Percentiles rank a stretch among this genome's conserved stretches.
Evolutionary conservation across 2,329 filamentous ascomycete species (phyloP).

Genomic region (Colletotrichum phormii): DNA sequence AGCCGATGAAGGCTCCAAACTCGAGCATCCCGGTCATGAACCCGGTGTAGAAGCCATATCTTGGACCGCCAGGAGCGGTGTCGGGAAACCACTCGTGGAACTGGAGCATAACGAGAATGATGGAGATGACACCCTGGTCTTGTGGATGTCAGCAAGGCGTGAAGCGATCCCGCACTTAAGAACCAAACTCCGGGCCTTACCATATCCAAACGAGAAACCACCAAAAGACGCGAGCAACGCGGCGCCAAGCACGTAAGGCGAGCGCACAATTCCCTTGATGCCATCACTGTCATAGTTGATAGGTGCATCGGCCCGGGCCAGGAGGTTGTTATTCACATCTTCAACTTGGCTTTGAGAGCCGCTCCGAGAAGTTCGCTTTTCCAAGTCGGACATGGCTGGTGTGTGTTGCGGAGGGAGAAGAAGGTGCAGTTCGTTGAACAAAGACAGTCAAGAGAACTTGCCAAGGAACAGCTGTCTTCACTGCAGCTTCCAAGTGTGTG

Average conservation of each 20-base stretch:
- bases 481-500: not conserved
- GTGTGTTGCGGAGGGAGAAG: not conserved
- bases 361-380: not conserved
- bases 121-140: conserved; percentile 51
- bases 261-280: conserved; percentile 46
- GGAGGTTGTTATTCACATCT: not conserved
- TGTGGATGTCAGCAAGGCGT: not conserved
- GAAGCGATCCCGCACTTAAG: not conserved
- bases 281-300: conserved; percentile 45
- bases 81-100: conserved; percentile 53
- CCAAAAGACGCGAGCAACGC: conserved; percentile 55
- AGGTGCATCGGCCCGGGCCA: conserved; percentile 6
- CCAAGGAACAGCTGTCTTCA: too few species aligned
- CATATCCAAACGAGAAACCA: conserved; percentile 47
- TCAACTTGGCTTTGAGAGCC: conserved; percentile 10
- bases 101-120: conserved; percentile 58
- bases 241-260: conserved; percentile 54
- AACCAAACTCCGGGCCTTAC: not conserved
- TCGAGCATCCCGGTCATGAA: conserved; percentile 57
- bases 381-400: not conserved
- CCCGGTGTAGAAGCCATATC: conserved; percentile 47
- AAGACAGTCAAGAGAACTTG: not conserved
- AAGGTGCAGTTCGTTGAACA: not conserved
- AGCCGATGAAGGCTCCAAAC: conserved; percentile 52
- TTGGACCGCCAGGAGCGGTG: conserved; percentile 35